These are phyloP conservation scores for Trichothecium roseum DNA, from an alignment of 2,329 filamentous ascomycete genomes.

Conservation along the genomic window DNA sequence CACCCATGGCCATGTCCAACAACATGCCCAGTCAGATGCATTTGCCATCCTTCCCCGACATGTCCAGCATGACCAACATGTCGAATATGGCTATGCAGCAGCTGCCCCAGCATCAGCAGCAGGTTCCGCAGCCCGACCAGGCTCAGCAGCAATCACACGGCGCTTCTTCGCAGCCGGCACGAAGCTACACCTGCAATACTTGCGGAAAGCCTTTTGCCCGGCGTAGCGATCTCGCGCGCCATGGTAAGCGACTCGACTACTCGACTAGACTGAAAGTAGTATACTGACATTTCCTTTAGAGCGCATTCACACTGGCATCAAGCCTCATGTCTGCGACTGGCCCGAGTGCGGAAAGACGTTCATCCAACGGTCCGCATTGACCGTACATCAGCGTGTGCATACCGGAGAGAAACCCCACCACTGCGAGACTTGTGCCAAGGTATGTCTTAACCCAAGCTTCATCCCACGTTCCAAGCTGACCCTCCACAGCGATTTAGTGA, in stretches of 20 bases:
- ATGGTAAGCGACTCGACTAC: conserved; percentile 56
- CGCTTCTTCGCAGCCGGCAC: conserved; percentile 21
- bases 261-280: neutral
- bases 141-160: conserved; percentile 14
- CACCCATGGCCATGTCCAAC: conserved; percentile 34
- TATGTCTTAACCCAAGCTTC: conserved; percentile 23
- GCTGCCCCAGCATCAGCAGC: conserved; percentile 19
- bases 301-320: conserved; percentile 84
- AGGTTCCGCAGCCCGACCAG: conserved; percentile 16
- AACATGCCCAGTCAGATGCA: conserved; percentile 29
- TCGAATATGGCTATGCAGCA: conserved; percentile 27
- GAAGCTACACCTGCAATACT: conserved; percentile 81
- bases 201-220: conserved; percentile 89
- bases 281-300: conserved; percentile 41
- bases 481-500: conserved; percentile 59
- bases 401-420: conserved; percentile 98
- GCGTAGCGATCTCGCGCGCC: conserved; percentile 84
- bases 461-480: neutral
- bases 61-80: conserved; percentile 22
- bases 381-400: conserved; percentile 89
- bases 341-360: conserved; percentile 89
- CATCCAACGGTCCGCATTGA: conserved; percentile 91
- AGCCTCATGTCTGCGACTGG: conserved; percentile 87
- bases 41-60: conserved; percentile 27
- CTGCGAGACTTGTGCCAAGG: conserved; percentile 95